Evolutionary conservation across 208 protist genomes (phyloP).

Genomic region (Vickermania spadyakhi): DNA sequence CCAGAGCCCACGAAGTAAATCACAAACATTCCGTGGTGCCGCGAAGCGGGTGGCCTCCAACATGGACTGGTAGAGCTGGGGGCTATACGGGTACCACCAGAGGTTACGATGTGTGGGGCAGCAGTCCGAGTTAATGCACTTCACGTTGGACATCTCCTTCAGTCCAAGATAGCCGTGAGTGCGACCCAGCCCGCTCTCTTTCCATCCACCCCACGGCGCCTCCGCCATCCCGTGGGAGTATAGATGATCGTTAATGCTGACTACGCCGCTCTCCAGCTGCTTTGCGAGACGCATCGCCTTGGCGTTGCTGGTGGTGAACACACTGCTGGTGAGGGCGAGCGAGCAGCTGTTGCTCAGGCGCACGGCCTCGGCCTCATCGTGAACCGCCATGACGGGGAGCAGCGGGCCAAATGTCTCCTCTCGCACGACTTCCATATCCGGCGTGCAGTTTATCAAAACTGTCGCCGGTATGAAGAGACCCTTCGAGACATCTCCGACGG

Average conservation of each 20-base stretch:
- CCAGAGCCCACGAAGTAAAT: conserved; percentile 15
- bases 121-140: conserved; percentile 65
- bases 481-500: conserved; percentile 24
- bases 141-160: conserved; percentile 79
- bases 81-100: conserved; percentile 70
- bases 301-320: conserved; percentile 43
- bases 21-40: conserved; percentile 19
- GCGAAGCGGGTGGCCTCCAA: conserved; percentile 17
- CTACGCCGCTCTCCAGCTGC: conserved; percentile 64
- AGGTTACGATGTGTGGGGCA: conserved; percentile 34
- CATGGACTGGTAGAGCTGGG: conserved; percentile 26
- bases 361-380: conserved; percentile 70
- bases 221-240: conserved; percentile 54
- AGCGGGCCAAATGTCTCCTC: conserved; percentile 93
- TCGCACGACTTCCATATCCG: conserved; percentile 70
- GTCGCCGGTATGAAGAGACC: conserved; percentile 82
- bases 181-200: conserved; percentile 77
- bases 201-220: conserved; percentile 86
- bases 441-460: conserved; percentile 62
- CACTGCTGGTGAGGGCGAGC: conserved; percentile 69
- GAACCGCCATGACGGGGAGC: conserved; percentile 61
- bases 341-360: conserved; percentile 56
- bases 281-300: conserved; percentile 27
- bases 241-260: conserved; percentile 79
- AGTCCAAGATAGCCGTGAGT: conserved; percentile 73